Base-by-base conservation (phyloP, 2,329 filamentous ascomycete genomes). In the Diplocarpon rosae region DNA sequence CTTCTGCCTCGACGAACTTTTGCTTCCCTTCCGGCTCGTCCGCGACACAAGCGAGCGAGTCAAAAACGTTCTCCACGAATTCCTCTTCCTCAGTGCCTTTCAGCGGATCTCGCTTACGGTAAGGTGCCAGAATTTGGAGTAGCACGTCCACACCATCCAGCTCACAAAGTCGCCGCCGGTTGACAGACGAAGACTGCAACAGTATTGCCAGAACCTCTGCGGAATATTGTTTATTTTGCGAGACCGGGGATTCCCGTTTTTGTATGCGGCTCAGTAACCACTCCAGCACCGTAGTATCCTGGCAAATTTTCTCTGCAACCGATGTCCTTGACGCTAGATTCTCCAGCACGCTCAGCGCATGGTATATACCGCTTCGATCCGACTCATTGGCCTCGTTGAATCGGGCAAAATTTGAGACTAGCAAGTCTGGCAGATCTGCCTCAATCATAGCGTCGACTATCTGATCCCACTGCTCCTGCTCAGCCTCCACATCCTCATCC, bases 171-270 rank as follows among this genome's bases (percentile, higher is more conserved):
- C 72, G 72, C 16, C 66, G 66, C 36, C 85, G 70, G 56, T 87
- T 88, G 31, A 73, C 65, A 0, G 73, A 52, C 3, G 85, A 86
- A 1, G 79, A 78, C 62, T 95, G 89, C 14, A 90, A 72, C 8
- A 98, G 68, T 43, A 98, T 92, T 11, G 90, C 88, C 2, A 98
- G 70, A 7, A 96, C 77, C 65, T 98, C 92, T 13, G 90, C 87
- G 0, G 88, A 77, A 62, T 96, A 98, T 62, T 95, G 90, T 62
- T 92, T 94, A 62, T 98, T 98, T 61, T 98, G 92, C 5, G 78
- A 73, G 1, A 93, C 76, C 0, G 71, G 69, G 3, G 67, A 68
- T 61, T 95, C 87, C 40, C 73, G 73, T 45, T 70, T 72, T 54
- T 83, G 78, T 50, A 87, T 83, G 39, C 92, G 76, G 39, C 72